Conservation (phyloP, 2,329 filamentous ascomycete species). For the Domatiomyces catenatus region DNA sequence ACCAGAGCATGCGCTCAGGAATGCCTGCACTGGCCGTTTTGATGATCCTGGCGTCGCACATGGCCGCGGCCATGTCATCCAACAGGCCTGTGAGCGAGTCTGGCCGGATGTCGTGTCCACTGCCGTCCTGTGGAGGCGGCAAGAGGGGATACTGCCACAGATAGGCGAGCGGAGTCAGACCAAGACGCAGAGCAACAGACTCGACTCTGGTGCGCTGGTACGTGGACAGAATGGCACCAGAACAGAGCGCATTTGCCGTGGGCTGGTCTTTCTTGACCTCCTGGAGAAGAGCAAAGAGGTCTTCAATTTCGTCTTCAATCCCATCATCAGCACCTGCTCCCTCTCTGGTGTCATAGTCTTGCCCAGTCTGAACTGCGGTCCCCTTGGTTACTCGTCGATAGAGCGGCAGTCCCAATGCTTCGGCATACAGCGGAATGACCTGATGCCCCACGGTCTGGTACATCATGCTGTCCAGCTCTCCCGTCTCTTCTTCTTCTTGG, state of each 20-base stretch:
- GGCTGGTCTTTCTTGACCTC: constrained; percentile 55
- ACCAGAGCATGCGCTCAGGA: constrained; percentile 66
- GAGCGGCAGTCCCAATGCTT: constrained; percentile 64
- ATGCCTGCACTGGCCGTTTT: constrained; percentile 88
- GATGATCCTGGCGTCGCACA: constrained; percentile 77
- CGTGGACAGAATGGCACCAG: constrained; percentile 82
- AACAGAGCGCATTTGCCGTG: constrained; percentile 68
- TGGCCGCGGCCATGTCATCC: constrained; percentile 62
- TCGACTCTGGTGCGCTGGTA: constrained; percentile 96
- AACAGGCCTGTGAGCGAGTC: constrained; percentile 39
- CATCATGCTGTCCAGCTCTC: constrained; percentile 94
- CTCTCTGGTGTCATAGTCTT: constrained; percentile 46
- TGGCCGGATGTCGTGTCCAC: constrained; percentile 11
- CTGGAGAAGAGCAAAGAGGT: constrained; percentile 58
- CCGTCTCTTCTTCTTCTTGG: constrained; percentile 30
- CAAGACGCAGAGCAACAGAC: constrained; percentile 72
- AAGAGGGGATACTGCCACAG: constrained; percentile 82
- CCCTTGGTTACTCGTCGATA: constrained; percentile 68
- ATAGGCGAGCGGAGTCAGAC: constrained; percentile 66
- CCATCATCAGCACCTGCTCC: constrained; percentile 32
- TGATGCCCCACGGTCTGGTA: constrained; percentile 93
- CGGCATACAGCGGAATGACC: constrained; percentile 68
- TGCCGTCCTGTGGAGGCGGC: constrained; percentile 32
- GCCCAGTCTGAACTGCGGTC: constrained; percentile 50
- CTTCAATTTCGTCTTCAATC: constrained; percentile 82